A percentile compares a stretch with the other conserved stretches of the same genome.
phyloP scores from a whole-genome alignment of 1,284 basidiomycete species.

The Erythrobasidium hasegawianum region DNA sequence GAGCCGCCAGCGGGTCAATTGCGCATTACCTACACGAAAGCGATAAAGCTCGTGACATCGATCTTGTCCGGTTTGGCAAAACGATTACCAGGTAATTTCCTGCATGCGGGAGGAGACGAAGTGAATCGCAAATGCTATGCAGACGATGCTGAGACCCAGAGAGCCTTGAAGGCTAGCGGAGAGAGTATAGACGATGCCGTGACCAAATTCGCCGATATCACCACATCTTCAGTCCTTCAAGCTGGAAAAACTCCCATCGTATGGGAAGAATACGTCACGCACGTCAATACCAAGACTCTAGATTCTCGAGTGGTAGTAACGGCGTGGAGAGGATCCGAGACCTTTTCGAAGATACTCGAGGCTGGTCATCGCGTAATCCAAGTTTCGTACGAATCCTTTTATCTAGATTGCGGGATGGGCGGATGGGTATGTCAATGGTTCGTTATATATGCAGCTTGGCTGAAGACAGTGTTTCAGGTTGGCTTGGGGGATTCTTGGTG shows the following conservation, averaged over 20 bases:
- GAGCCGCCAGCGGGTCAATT: conserved; percentile 80
- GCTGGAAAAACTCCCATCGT: conserved; percentile 62
- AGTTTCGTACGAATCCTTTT: conserved; percentile 68
- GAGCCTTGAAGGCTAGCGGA: conserved; percentile 54
- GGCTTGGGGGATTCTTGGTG: conserved; percentile 10
- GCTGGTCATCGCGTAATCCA: conserved; percentile 64
- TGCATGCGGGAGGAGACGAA: conserved; percentile 81
- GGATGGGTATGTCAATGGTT: conserved; percentile 61
- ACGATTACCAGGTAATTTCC: conserved; percentile 52
- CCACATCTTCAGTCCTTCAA: conserved; percentile 54
- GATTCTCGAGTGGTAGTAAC: conserved; percentile 63
- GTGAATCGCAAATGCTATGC: conserved; percentile 49
- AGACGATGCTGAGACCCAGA: conserved; percentile 60
- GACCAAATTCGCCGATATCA: conserved; percentile 58
- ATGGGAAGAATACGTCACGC: conserved; percentile 71
- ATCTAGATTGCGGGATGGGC: conserved; percentile 65
- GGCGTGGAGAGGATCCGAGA: conserved; percentile 64
- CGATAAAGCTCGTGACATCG: conserved; percentile 53
- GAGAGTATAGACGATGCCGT: conserved; percentile 63
- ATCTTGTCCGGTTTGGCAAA: conserved; percentile 51
- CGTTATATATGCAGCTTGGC: background rate
- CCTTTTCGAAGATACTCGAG: conserved; percentile 60
- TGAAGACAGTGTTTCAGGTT: background rate
- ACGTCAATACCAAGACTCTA: conserved; percentile 55
- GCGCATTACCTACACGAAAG: conserved; percentile 58